phyloP scores from a whole-genome alignment of 768 basidiomycete genomes.

The Kwoniella botswanensis region DNA sequence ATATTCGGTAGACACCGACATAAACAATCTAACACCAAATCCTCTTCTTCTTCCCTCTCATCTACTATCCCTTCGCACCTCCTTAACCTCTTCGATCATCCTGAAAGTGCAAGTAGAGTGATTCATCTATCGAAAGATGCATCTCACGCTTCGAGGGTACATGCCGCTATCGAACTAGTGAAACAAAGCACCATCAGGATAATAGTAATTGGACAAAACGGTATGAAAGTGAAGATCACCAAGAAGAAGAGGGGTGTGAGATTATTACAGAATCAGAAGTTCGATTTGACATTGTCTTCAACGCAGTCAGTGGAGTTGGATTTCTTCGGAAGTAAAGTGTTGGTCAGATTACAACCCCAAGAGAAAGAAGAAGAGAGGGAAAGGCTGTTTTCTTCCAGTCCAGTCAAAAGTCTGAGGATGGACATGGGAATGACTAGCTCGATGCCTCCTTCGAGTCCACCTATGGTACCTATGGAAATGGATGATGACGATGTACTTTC shows the following conservation, averaged over 20 bases:
- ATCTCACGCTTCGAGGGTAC: conserved; percentile 49
- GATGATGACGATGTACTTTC: conserved; percentile 20
- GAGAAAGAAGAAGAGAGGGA: conserved; percentile 10
- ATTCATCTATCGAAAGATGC: conserved; percentile 42
- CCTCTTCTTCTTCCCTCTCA: conserved; percentile 4
- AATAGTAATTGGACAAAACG: conserved; percentile 50
- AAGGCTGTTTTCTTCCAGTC: conserved; percentile 26
- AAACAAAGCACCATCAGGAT: conserved; percentile 27
- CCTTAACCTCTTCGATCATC: conserved; percentile 9
- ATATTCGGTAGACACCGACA: conserved; percentile 48
- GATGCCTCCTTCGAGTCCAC: conserved; percentile 39
- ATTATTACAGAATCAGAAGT: conserved; percentile 34
- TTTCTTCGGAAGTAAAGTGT: conserved; percentile 40
- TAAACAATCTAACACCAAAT: conserved; percentile 1
- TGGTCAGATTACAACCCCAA: conserved; percentile 11
- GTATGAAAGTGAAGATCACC: conserved; percentile 28
- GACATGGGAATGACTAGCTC: conserved; percentile 9
- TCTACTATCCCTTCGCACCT: conserved; percentile 14
- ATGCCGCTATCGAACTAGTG: conserved; percentile 41
- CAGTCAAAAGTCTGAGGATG: conserved; percentile 1
- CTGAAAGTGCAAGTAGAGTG: conserved; percentile 12
- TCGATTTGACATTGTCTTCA: conserved; percentile 19
- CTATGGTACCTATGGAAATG: conserved; percentile 16
- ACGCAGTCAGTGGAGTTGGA: conserved; percentile 31
- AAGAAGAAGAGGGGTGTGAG: conserved; percentile 22